Conservation (phyloP, 495 filamentous ascomycete species). For the Aspergillus diversus region DNA sequence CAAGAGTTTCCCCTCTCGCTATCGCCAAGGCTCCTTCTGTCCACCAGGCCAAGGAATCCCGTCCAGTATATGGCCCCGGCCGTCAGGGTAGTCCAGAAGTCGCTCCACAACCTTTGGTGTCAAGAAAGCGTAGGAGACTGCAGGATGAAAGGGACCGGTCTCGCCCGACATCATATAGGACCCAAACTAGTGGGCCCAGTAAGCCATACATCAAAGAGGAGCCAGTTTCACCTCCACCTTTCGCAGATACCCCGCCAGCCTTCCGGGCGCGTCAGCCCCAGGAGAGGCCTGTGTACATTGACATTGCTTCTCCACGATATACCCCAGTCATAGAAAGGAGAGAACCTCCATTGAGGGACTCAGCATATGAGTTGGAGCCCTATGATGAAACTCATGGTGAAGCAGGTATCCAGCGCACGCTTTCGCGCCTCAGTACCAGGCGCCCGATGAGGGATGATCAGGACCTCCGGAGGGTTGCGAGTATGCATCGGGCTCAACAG, state of each 20-base stretch:
- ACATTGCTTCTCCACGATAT: constrained; percentile 52
- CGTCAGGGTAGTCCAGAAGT: constrained; percentile 44
- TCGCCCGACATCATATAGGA: constrained; percentile 35
- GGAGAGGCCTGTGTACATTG: constrained; percentile 53
- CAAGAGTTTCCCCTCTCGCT: constrained; percentile 77
- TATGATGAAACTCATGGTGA: constrained; percentile 45
- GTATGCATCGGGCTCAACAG: constrained; percentile 53
- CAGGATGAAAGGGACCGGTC: constrained; percentile 37
- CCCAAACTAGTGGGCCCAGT: constrained; percentile 36
- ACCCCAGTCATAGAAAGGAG: constrained; percentile 42
- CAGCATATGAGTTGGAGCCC: constrained; percentile 40
- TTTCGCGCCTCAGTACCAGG: constrained; percentile 46
- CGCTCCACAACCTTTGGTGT: constrained; percentile 35
- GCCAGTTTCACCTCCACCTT: constrained; percentile 79
- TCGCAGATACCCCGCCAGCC: constrained; percentile 55
- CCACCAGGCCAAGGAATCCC: constrained; percentile 35
- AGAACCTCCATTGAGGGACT: constrained; percentile 34
- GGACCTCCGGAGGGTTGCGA: constrained; percentile 64
- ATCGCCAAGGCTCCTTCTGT: constrained; percentile 61
- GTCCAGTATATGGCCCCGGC: constrained; percentile 30
- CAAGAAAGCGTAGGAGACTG: constrained; percentile 55
- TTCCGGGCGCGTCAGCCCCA: constrained; percentile 47
- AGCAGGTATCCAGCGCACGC: constrained; percentile 38
- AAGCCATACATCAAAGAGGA: constrained; percentile 82
- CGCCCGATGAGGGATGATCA: constrained; percentile 55